Base-by-base conservation (phyloP, 768 basidiomycete species). In the Cytidiella melzeri region DNA sequence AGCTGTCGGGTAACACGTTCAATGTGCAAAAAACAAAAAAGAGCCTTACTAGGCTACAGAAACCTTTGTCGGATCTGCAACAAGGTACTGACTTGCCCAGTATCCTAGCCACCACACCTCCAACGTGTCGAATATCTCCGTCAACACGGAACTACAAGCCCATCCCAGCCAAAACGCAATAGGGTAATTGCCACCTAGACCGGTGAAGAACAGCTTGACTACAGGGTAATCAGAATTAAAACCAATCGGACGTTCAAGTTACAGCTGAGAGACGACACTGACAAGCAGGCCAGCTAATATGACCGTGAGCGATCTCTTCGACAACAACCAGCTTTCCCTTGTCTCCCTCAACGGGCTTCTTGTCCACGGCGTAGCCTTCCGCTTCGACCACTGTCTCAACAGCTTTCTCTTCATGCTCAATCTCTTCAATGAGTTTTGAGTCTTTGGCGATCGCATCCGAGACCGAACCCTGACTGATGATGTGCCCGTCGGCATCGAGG, bases 401-500 rank as follows among this genome's bases (percentile, higher is more conserved):
- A 27, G 51, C 55, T 44, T 62, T 52, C 4, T 44, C 25, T 28
- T 61, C 60, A 10, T 64, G 47, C 3, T 55, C 52, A 7, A 61
- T 46, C 43, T 66, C 64, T 5, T 52, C 54, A 11, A 43, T 67
- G 39, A 70, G 64, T 30, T 47, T 67, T 30, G 59, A 54, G 53
- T 77, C 71, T 27, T 67, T 64, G 2, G 65, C 65, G 6, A 83
- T 64, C 0, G 68, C 71, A 5, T 74, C 75, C 0, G 72, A 69
- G 2, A 79, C 60, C 20, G 75, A 67, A 1, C 75, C 79, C 55
- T 76, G 71, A 36, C 71, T 69, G 10, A 61, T 57, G 21, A 80
- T 65, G 1, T 71, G 69, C 0, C 83, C 83, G 52, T 83, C 77
- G 4, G 58, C 53, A 20, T 70, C 70, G 19, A 84, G 54, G 1